phyloP scores from a whole-genome alignment of 1,284 basidiomycete species.

The Microbotryum silenes-acaulis region DNA sequence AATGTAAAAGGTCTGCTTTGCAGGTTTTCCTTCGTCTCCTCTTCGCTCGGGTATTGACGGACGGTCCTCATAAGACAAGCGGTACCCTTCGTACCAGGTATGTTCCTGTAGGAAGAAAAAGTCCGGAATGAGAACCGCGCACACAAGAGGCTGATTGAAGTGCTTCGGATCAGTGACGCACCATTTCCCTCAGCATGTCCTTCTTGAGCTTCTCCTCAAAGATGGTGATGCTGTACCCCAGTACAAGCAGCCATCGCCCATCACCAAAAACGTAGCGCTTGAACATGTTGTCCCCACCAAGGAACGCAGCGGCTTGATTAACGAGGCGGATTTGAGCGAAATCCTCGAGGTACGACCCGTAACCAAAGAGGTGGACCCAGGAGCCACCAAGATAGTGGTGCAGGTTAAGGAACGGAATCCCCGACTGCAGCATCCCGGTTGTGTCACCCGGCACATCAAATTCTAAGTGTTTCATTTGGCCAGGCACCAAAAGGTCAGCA shows the following conservation, averaged over 20 bases:
- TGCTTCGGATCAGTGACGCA: not conserved
- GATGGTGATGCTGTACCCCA: slow-evolving; percentile 31
- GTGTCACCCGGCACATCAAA: slow-evolving; percentile 35
- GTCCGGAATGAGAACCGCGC: not conserved
- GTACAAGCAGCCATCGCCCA: slow-evolving; percentile 30
- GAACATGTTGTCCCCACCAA: slow-evolving; percentile 36
- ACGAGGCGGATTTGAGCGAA: slow-evolving; percentile 25
- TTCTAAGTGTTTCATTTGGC: slow-evolving; percentile 9
- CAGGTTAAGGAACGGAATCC: slow-evolving; percentile 31
- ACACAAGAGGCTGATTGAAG: too few species aligned
- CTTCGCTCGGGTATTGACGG: slow-evolving; percentile 21
- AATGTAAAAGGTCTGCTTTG: slow-evolving; percentile 32
- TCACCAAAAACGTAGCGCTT: slow-evolving; percentile 31
- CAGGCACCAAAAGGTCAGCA: too few species aligned
- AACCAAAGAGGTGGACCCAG: slow-evolving; percentile 31
- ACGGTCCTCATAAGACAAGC: slow-evolving; percentile 17
- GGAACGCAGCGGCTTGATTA: slow-evolving; percentile 24
- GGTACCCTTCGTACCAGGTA: slow-evolving; percentile 30
- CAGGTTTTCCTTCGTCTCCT: not conserved
- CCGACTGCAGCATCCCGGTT: slow-evolving; percentile 32
- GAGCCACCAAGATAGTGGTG: slow-evolving; percentile 32
- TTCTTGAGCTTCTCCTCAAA: slow-evolving; percentile 26
- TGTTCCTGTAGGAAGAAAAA: slow-evolving; percentile 16
- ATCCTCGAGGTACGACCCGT: slow-evolving; percentile 23
- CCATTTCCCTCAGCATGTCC: slow-evolving; percentile 23